Percentiles rank a stretch among this genome's conserved stretches.
Evolutionary conservation across 2,329 filamentous ascomycete species (phyloP).

Genomic region (Ceratocystis huliohia): DNA sequence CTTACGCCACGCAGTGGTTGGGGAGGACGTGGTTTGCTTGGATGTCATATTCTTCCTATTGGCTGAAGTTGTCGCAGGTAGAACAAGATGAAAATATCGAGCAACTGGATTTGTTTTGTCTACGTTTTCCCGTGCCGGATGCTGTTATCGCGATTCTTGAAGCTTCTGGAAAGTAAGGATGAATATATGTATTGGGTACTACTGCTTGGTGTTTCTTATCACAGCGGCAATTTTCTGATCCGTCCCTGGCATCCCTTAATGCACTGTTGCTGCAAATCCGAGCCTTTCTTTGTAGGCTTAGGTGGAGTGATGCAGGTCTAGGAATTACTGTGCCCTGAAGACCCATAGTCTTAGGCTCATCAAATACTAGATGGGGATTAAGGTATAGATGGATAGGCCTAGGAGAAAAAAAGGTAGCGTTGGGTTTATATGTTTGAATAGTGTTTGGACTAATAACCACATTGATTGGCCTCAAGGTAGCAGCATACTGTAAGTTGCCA

Average conservation of each 20-base stretch:
- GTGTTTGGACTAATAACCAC: neutral
- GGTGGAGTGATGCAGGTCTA: conserved; percentile 9
- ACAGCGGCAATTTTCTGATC: neutral
- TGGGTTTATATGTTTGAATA: neutral
- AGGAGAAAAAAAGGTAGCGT: neutral
- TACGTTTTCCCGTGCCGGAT: neutral
- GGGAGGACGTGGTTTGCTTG: conserved; percentile 80
- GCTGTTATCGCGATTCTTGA: neutral
- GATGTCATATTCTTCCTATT: conserved; percentile 77
- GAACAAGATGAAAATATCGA: neutral
- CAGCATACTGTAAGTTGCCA: neutral
- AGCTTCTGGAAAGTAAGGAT: neutral
- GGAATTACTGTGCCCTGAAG: neutral
- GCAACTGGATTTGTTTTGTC: neutral
- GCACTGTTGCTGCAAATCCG: neutral
- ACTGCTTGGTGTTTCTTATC: neutral
- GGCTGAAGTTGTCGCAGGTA: neutral
- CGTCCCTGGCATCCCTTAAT: conserved; percentile 3
- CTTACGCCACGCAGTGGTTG: conserved; percentile 68
- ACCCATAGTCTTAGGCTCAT: conserved; percentile 7
- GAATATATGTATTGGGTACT: neutral
- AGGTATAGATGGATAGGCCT: neutral
- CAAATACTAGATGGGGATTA: neutral
- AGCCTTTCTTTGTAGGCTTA: neutral
- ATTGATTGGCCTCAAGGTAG: neutral